Conservation (phyloP, 75 land plant species). For the Picea sitchensis region DNA sequence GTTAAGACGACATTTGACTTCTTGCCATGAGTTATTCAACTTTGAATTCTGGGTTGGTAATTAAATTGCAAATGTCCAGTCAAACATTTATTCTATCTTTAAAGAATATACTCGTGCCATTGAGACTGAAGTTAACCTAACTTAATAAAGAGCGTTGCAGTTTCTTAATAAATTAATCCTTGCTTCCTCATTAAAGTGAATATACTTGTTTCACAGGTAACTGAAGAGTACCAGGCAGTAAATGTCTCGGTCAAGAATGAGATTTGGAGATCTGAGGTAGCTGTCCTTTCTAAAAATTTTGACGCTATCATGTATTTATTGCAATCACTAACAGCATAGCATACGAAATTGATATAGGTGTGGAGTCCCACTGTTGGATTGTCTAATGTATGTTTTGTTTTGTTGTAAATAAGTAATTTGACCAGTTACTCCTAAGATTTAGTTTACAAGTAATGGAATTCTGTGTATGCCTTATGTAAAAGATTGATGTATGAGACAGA, state of each 20-base stretch:
- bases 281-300: background rate
- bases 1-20: conserved; percentile 47
- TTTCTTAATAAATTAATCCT: background rate
- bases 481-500: no score
- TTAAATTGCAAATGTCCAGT: background rate
- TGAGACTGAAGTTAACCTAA: background rate
- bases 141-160: background rate
- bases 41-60: conserved; percentile 86
- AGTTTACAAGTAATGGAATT: no score
- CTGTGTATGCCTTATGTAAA: no score
- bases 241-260: conserved; percentile 60
- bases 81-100: background rate
- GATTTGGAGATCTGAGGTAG: conserved; percentile 44
- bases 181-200: background rate
- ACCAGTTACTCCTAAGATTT: no score
- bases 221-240: conserved; percentile 65
- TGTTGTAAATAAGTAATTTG: no score
- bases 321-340: background rate
- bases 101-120: background rate
- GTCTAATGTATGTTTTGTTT: background rate
- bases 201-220: conserved; percentile 37
- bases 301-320: background rate
- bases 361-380: background rate
- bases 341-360: background rate
- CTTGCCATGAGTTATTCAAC: conserved; percentile 77